These are phyloP conservation scores for Pleurotus eryngii DNA, from an alignment of 768 basidiomycete species.

Conservation along the genomic window DNA sequence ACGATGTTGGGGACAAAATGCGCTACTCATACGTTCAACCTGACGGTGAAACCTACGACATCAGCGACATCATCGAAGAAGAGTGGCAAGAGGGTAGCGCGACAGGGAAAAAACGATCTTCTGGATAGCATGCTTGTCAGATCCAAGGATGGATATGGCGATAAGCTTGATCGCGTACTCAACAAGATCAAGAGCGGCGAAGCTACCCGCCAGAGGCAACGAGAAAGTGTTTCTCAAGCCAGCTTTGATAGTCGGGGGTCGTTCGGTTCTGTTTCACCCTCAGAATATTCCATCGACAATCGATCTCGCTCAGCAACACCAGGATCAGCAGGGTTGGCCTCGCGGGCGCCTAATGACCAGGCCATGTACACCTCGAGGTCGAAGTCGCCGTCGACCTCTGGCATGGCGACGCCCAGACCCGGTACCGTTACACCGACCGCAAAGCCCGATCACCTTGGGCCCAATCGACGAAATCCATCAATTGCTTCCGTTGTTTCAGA, in stretches of 20 bases:
- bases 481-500: conserved; percentile 76
- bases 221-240: conserved; percentile 12
- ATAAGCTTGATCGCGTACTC: conserved; percentile 71
- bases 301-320: conserved; percentile 42
- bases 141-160: conserved; percentile 53
- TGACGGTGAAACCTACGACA: conserved; percentile 89
- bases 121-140: conserved; percentile 62
- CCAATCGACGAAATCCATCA: conserved; percentile 57
- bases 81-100: conserved; percentile 64
- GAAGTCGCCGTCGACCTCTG: conserved; percentile 13
- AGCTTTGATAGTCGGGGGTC: conserved; percentile 26
- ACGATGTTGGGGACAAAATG: conserved; percentile 66
- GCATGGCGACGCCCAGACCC: conserved; percentile 13
- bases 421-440: conserved; percentile 12
- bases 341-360: conserved; percentile 23
- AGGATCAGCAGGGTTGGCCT: conserved; percentile 30
- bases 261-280: conserved; percentile 40
- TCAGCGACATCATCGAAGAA: conserved; percentile 89
- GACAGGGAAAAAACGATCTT: conserved; percentile 51
- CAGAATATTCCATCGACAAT: conserved; percentile 59
- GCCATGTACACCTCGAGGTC: conserved; percentile 8
- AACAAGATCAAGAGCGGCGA: conserved; percentile 71
- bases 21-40: conserved; percentile 93
- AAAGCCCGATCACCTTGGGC: conserved; percentile 16
- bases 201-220: conserved; percentile 12